Evolutionary conservation across 2,329 filamentous ascomycete species (phyloP), one percentile per base, ranked within the genome.

Genomic region (Nemania serpens): DNA sequence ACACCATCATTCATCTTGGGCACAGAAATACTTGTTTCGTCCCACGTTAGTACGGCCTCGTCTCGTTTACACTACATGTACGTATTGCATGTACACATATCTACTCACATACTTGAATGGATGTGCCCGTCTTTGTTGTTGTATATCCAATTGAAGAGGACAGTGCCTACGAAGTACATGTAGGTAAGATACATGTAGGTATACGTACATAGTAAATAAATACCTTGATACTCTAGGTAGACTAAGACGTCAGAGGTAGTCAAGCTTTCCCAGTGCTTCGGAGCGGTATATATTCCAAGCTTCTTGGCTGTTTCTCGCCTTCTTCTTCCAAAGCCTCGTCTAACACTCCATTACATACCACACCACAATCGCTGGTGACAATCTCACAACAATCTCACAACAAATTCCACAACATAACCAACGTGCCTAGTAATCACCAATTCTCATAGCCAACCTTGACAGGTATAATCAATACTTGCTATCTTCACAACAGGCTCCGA

Each of bases 181-280:
- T 7, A 29, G 25, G 25, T 29, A 29, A n/a, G 25, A 29, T 29
- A 29, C 25, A 7, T 29, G 7, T 29, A 7, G 25, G 25, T 29
- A 29, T 29, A 29, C 25, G 3, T 29, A 29, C 25, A 29, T 29
- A 3, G 7, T 4, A 29, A 29, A 29, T 3, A 29, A 4, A 3
- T 29, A 29, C 25, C 7, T 29, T 39, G 36, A 12, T 43, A 20
- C 41, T 51, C 41, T 41, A 13, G 15, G 39, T 29, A n/a, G 25
- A 29, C 41, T 11, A 63, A 61, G 57, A 65, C 63, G 63, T 65
- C 63, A 65, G 54, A 61, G 63, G 17, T 43, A 42, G 13, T 48
- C 47, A 42, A 58, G 36, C 43, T 33, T 45, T 37, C 25, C 37
- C 22, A 36, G 25, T 18, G 13, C 41, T 58, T 18, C 39, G 20